Base-by-base conservation (phyloP, 352 stramenopile genomes). In the Globisporangium paddicum region DNA sequence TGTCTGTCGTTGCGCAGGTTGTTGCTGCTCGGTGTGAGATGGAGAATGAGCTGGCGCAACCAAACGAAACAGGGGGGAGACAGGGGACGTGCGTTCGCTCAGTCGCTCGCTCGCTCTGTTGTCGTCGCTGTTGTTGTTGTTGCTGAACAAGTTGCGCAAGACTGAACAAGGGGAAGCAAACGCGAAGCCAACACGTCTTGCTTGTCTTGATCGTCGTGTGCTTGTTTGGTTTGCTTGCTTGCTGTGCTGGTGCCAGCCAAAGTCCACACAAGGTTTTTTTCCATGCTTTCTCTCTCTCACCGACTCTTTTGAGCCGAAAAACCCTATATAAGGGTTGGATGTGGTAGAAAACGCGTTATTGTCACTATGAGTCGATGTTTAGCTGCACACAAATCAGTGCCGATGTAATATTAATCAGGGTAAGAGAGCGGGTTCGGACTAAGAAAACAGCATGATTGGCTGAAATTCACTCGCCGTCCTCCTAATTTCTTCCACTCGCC, bases 11-110 rank as follows among this genome's bases (percentile, higher is more conserved):
- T 59, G 26, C 52, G 52, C 16, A 8, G 10, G 23, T 23, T 55
- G 14, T 35, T 51, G 23, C 45, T 25, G 25, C 45, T 51, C 45
- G 45, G 45, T 51, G 45, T n/a, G 45, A 32, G 28, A 51, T 51
- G 45, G 19, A 51, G 35, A 51, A 51, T 51, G 45, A 51, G 34
- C 45, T 51, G 45, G 45, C 25, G 25, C 45, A 51, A 51, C 23
- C 23, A 34, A 51, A 51, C 45, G 45, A 51, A 51, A 28, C 5
- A 19, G 14, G 16, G 44, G 44, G 26, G 45, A 51, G 18, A 51
- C 23, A 30, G 45, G 23, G 45, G 16, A 32, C 21, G 49, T 28
- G 32, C 32, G 49, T 45, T 55, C 49, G 30, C n/a, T 55, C 30
- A 30, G 28, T 55, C 11, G 42, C 41, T 45, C 14, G 38, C 0